A percentile compares a stretch with the other conserved stretches of the same genome.
Evolutionary conservation across 352 stramenopile genomes (phyloP).

Genomic region (Thraustotheca clavata): DNA sequence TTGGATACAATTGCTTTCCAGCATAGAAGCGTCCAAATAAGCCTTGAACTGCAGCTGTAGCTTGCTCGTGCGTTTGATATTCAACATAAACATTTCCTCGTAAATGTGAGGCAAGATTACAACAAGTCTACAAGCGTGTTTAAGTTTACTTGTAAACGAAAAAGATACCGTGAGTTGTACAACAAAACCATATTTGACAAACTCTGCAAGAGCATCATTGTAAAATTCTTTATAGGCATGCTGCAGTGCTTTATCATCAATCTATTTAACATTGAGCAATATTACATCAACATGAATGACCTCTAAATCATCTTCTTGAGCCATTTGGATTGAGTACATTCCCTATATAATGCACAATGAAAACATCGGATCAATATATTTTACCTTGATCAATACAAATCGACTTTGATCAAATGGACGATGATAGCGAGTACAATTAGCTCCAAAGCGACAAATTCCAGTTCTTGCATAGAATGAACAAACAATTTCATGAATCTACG

Average conservation of each 20-base stretch:
- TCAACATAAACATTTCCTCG: constrained; percentile 28
- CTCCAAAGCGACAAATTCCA: constrained; percentile 15
- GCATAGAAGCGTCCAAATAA: constrained; percentile 14
- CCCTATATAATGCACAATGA: background rate
- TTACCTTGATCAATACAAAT: constrained; percentile 10
- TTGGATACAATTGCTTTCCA: constrained; percentile 8
- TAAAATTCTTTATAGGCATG: constrained; percentile 6
- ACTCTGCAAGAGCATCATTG: constrained; percentile 1
- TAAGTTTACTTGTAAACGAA: background rate
- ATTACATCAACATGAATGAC: background rate
- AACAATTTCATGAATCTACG: background rate
- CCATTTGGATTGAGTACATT: constrained; percentile 17
- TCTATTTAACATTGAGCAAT: background rate
- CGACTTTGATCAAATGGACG: background rate
- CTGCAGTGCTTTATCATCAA: constrained; percentile 4
- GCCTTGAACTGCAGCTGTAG: background rate
- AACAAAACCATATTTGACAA: constrained; percentile 15
- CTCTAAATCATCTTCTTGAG: constrained; percentile 3
- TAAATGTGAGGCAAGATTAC: constrained; percentile 25
- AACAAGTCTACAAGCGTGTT: constrained; percentile 22
- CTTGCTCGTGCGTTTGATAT: constrained; percentile 17
- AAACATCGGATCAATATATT: background rate
- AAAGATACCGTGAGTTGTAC: constrained; percentile 14
- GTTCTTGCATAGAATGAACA: constrained; percentile 5
- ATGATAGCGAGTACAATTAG: constrained; percentile 13